Evolutionary conservation across 2,329 filamentous ascomycete species (phyloP), one percentile per base, ranked within the genome.

Genomic region (Mollisiaceae sp.): DNA sequence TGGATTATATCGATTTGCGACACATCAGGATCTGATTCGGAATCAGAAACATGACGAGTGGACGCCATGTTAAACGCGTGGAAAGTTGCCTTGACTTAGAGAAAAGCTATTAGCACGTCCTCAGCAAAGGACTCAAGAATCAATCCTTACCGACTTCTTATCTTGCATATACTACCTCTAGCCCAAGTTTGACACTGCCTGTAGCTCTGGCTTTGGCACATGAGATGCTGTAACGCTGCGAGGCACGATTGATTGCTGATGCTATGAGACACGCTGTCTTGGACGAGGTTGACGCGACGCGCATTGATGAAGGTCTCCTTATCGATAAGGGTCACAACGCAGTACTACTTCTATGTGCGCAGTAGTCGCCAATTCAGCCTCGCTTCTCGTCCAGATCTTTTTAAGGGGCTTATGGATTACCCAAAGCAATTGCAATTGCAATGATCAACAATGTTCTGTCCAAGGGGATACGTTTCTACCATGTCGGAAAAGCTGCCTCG

Each of bases 401-500:
- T 45, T 20, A 6, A 45, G 43, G n/a, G 43, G n/a, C 6, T 32
- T 32, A 32, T 32, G 27, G 27, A 32, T 3, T 6, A 3, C 3
- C 27, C 27, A n/a, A 12, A 50, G 45, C 45, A 24, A 14, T 11
- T 50, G 45, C 20, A 50, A 32, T 32, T 32, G 69, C 67, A 69
- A 74, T 74, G 73, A 69, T 60, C 63, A 71, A 62, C 45, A 59
- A 65, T 61, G 58, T 70, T 59, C 65, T 70, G 20, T 66, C 67
- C 20, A 65, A 27, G 27, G 32, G 50, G 22, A 27, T 24, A 60
- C 24, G 24, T 3, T 64, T 39, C 22, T 70, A 70, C 38, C 67
- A 69, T 52, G 58, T 57, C 27, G 66, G 67, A 22, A 82, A 83
- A 66, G 73, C 79, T 73, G 83, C 85, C 24, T 89, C 87, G 50